Evolutionary conservation across 345 rosid genomes (phyloP).

Genomic region (Boechera retrofracta): DNA sequence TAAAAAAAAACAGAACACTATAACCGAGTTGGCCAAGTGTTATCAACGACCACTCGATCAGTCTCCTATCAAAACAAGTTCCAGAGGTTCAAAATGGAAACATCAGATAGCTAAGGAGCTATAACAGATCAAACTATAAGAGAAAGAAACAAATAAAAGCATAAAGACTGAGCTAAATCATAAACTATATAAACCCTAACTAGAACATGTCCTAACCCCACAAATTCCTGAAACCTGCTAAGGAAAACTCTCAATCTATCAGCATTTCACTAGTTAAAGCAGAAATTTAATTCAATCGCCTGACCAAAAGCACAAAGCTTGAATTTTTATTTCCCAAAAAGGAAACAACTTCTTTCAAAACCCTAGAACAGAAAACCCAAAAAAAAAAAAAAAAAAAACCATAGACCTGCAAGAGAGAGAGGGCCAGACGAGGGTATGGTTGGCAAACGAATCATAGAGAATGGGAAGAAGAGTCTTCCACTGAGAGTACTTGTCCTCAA

Average conservation of each 20-base stretch:
- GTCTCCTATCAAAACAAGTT: constrained; percentile 3
- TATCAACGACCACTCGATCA: neutral
- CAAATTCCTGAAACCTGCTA: neutral
- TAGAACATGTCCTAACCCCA: constrained; percentile 10
- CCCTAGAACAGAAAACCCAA: constrained; percentile 34
- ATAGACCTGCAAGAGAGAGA: constrained; percentile 89
- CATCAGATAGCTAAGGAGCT: neutral
- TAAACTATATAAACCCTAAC: neutral
- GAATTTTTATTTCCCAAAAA: constrained; percentile 11
- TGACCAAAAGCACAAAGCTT: constrained; percentile 21
- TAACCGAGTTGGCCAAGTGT: neutral
- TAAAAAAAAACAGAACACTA: constrained; percentile 19
- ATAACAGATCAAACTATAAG: neutral
- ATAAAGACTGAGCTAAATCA: constrained; percentile 2
- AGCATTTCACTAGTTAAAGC: constrained; percentile 1
- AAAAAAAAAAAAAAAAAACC: neutral
- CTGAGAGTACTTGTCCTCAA: constrained; percentile 77
- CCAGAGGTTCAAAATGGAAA: constrained; percentile 7
- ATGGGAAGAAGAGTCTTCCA: constrained; percentile 94
- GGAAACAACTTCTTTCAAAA: neutral
- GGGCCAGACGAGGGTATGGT: constrained; percentile 95
- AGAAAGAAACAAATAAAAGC: neutral
- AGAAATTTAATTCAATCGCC: neutral
- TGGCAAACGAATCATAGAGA: constrained; percentile 89
- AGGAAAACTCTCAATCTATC: neutral